phyloP scores from a whole-genome alignment of 2,329 filamentous ascomycete species.

The Aureobasidium sp. region DNA sequence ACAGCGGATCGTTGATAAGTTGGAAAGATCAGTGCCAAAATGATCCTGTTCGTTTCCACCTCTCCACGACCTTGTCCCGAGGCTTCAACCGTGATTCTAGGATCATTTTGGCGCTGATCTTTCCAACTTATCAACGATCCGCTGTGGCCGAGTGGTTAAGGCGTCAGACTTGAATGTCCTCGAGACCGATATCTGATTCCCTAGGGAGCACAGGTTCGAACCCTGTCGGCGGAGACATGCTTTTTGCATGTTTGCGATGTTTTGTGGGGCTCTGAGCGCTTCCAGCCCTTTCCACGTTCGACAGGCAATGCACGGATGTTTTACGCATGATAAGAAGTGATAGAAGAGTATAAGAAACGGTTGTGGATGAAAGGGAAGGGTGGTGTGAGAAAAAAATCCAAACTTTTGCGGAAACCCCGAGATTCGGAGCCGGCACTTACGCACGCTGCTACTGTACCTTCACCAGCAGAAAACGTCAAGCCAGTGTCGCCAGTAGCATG shows the following conservation, averaged over 20 bases:
- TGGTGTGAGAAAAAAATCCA: too few species aligned
- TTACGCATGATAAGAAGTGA: too few species aligned
- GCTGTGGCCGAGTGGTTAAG: constrained; percentile 9
- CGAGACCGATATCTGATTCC: background rate
- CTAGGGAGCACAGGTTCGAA: background rate
- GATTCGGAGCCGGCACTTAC: too few species aligned
- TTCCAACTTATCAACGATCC: background rate
- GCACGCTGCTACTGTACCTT: too few species aligned
- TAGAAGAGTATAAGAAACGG: too few species aligned
- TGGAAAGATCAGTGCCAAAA: background rate
- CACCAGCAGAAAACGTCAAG: too few species aligned
- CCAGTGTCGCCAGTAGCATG: too few species aligned
- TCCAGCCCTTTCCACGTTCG: too few species aligned
- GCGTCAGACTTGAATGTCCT: background rate
- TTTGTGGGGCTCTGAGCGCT: too few species aligned
- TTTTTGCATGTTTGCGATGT: background rate
- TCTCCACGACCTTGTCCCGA: background rate
- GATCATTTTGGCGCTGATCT: background rate
- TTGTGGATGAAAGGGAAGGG: too few species aligned
- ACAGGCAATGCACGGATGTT: too few species aligned
- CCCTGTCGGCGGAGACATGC: background rate
- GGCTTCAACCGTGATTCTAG: background rate
- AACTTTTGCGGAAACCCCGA: too few species aligned
- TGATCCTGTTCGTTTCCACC: background rate
- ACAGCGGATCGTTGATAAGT: background rate